phyloP scores from a whole-genome alignment of 2,329 filamentous ascomycete species.

The Colletotrichum chlorophyti region DNA sequence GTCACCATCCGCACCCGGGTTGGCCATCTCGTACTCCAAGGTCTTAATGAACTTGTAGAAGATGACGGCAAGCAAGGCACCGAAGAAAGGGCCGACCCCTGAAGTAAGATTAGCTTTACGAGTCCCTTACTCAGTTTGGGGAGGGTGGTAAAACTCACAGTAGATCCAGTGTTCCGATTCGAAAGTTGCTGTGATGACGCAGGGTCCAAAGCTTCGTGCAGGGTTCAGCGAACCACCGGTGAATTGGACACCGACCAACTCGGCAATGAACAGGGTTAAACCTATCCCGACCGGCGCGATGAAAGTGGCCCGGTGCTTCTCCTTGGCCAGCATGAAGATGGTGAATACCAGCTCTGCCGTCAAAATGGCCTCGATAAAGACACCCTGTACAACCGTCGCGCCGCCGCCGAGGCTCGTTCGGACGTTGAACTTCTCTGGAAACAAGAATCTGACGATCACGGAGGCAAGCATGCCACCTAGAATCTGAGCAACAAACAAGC shows the following conservation, averaged over 20 bases:
- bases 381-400: slow-evolving; percentile 50
- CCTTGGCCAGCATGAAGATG: slow-evolving; percentile 59
- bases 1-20: slow-evolving; percentile 54
- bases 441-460: slow-evolving; percentile 48
- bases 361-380: slow-evolving; percentile 57
- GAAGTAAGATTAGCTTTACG: slow-evolving; percentile 1
- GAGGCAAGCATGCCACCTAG: slow-evolving; percentile 52
- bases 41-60: slow-evolving; percentile 50
- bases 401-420: slow-evolving; percentile 47
- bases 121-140: slow-evolving; percentile 32
- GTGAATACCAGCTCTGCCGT: slow-evolving; percentile 56
- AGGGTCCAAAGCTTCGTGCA: slow-evolving; percentile 53
- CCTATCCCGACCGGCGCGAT: slow-evolving; percentile 56
- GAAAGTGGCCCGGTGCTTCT: slow-evolving; percentile 55
- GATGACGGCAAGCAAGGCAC: slow-evolving; percentile 41
- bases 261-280: slow-evolving; percentile 51
- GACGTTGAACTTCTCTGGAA: slow-evolving; percentile 50
- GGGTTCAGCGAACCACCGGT: slow-evolving; percentile 57
- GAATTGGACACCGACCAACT: slow-evolving; percentile 54
- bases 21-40: slow-evolving; percentile 52
- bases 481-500: slow-evolving; percentile 59
- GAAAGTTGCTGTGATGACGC: slow-evolving; percentile 49
- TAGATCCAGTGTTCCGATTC: slow-evolving; percentile 56
- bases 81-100: slow-evolving; percentile 43
- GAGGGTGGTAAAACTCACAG: slow-evolving; percentile 39